phyloP scores from a whole-genome alignment of 2,329 filamentous ascomycete species.

The Aspergillus neotritici region DNA sequence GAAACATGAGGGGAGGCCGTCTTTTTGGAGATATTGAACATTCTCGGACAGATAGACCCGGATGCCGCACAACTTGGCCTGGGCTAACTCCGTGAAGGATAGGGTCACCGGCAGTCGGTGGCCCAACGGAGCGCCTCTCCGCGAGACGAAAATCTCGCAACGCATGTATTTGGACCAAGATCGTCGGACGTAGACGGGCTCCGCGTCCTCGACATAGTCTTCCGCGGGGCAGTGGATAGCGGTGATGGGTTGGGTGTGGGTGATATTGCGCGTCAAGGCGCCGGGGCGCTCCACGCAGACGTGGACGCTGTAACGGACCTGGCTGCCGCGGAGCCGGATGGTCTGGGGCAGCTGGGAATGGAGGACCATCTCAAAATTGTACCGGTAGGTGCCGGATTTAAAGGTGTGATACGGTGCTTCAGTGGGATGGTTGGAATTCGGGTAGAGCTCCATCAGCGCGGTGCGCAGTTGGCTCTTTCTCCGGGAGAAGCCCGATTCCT shows the following conservation, averaged over 20 bases:
- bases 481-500: neutral
- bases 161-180: slow-evolving; percentile 7
- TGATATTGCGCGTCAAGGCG: slow-evolving; percentile 1
- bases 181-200: slow-evolving; percentile 7
- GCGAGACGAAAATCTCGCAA: slow-evolving; percentile 6
- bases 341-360: slow-evolving; percentile 11
- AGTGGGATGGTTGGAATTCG: neutral
- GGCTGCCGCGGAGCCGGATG: slow-evolving; percentile 7
- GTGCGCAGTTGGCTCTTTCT: slow-evolving; percentile 5
- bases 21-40: slow-evolving; percentile 10
- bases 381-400: slow-evolving; percentile 8
- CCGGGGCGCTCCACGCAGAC: slow-evolving; percentile 8
- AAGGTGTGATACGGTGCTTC: neutral
- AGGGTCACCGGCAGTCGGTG: slow-evolving; percentile 7
- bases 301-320: slow-evolving; percentile 10
- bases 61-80: slow-evolving; percentile 8
- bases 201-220: slow-evolving; percentile 11
- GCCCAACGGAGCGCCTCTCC: slow-evolving; percentile 10
- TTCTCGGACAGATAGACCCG: slow-evolving; percentile 11
- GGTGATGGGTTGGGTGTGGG: slow-evolving; percentile 3
- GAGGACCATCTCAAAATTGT: slow-evolving; percentile 13
- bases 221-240: slow-evolving; percentile 12
- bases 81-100: slow-evolving; percentile 7
- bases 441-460: slow-evolving; percentile 1
- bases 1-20: slow-evolving; percentile 6